Percentiles rank a stretch among this genome's conserved stretches.
Conservation (phyloP, 495 filamentous ascomycete genomes). For the Neurospora tetrasperma region DNA sequence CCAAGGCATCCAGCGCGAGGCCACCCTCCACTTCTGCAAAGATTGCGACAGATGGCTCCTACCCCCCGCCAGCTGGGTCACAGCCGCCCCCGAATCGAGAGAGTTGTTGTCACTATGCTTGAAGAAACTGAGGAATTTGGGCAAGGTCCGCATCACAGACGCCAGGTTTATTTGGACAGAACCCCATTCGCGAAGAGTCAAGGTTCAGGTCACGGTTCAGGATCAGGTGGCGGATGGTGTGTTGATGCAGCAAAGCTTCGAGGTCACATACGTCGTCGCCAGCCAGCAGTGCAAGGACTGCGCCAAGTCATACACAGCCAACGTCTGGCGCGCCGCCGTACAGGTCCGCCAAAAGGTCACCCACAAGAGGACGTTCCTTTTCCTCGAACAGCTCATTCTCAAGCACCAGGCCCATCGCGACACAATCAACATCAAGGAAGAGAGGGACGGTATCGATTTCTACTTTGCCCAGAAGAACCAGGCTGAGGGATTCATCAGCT, state of each 20-base stretch:
- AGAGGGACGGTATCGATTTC: conserved; percentile 89
- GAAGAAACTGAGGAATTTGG: conserved; percentile 66
- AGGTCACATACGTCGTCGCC: conserved; percentile 82
- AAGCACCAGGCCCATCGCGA: conserved; percentile 89
- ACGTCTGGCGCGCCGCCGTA: conserved; percentile 51
- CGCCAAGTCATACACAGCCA: conserved; percentile 85
- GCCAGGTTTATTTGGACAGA: conserved; percentile 98
- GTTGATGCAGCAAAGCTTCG: conserved; percentile 88
- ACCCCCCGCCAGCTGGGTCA: conserved; percentile 76
- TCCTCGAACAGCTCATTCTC: conserved; percentile 91
- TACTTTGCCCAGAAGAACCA: conserved; percentile 83
- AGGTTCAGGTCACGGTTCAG: conserved; percentile 89
- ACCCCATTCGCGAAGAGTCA: conserved; percentile 82
- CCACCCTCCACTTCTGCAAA: conserved; percentile 69
- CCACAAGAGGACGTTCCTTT: conserved; percentile 94
- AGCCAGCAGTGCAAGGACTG: conserved; percentile 88
- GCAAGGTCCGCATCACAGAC: conserved; percentile 84
- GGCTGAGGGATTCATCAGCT: conserved; percentile 87
- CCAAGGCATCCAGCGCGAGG: conserved; percentile 80
- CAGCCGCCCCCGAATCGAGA: conserved; percentile 70
- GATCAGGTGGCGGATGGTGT: conserved; percentile 56
- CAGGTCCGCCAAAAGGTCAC: conserved; percentile 95
- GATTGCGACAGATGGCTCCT: conserved; percentile 93
- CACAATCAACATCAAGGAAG: conserved; percentile 93
- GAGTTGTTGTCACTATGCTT: conserved; percentile 87